Conservation (phyloP, 179 eudicot genomes). For the Monotropa hypopitys region DNA sequence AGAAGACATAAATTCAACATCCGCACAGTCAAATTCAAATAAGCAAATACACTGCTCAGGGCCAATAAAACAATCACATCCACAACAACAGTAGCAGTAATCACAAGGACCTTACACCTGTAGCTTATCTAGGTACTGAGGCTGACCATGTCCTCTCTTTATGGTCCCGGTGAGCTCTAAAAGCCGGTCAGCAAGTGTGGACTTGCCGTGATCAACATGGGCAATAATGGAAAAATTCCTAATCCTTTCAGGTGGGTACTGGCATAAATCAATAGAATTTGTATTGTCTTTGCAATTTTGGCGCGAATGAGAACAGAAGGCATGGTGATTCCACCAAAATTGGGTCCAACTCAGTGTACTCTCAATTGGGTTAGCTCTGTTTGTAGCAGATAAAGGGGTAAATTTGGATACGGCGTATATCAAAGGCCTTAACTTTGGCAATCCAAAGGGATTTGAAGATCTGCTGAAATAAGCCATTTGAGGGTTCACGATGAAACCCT, state of each 20-base stretch:
- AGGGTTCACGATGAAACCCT: constrained; percentile 21
- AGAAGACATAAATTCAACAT: neutral
- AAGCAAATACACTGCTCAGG: neutral
- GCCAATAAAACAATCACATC: neutral
- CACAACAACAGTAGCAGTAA: neutral
- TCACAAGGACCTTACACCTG: constrained; percentile 30
- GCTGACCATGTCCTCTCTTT: constrained; percentile 77
- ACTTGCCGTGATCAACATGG: constrained; percentile 90
- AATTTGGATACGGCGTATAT: neutral
- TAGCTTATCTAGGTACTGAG: constrained; percentile 84
- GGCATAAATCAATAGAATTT: constrained; percentile 35
- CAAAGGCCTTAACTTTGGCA: constrained; percentile 10
- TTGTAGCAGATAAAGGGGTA: constrained; percentile 7
- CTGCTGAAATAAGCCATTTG: constrained; percentile 31
- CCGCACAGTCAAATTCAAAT: neutral
- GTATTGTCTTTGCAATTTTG: constrained; percentile 25
- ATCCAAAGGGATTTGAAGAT: constrained; percentile 29
- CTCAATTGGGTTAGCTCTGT: constrained; percentile 4
- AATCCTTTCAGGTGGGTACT: constrained; percentile 64
- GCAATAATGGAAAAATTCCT: constrained; percentile 88
- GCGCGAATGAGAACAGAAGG: constrained; percentile 44
- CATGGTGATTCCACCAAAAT: constrained; percentile 14
- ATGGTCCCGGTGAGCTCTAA: constrained; percentile 89
- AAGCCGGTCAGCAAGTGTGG: constrained; percentile 84
- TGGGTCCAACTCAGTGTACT: constrained; percentile 16